phyloP scores from a whole-genome alignment of 169 alveolate species.

The Besnoitia besnoiti region DNA sequence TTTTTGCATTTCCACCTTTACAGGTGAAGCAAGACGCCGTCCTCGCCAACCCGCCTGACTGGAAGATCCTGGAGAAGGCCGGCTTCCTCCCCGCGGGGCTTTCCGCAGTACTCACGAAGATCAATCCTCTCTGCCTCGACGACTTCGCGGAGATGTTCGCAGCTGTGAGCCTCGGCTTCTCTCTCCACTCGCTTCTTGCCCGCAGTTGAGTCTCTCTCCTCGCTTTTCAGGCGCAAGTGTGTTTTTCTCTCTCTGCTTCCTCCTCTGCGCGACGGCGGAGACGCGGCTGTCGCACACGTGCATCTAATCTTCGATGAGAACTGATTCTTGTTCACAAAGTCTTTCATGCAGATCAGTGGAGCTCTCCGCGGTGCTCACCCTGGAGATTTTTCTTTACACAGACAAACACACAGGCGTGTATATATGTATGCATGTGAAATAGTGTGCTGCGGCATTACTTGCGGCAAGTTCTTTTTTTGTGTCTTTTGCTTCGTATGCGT shows the following conservation, averaged over 20 bases:
- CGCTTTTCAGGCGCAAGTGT: not conserved
- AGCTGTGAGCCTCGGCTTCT: not conserved
- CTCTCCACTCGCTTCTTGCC: not conserved
- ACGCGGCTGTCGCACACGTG: too few species aligned
- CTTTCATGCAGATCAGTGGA: too few species aligned
- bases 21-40: slow-evolving; percentile 47
- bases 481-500: not conserved
- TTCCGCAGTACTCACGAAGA: not conserved
- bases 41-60: slow-evolving; percentile 25
- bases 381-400: too few species aligned
- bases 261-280: too few species aligned
- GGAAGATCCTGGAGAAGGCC: slow-evolving; percentile 23
- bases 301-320: too few species aligned
- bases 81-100: slow-evolving; percentile 34
- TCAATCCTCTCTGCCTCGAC: slow-evolving; percentile 2
- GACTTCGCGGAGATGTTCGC: slow-evolving; percentile 36
- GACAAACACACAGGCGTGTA: too few species aligned
- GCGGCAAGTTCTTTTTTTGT: not conserved
- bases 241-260: not conserved
- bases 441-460: not conserved
- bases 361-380: too few species aligned
- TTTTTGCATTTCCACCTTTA: not conserved
- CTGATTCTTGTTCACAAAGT: too few species aligned
- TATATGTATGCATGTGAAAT: too few species aligned
- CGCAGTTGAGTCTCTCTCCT: not conserved